Conservation (phyloP, 495 filamentous ascomycete genomes). For the Lasiosphaeriaceae sp. region DNA sequence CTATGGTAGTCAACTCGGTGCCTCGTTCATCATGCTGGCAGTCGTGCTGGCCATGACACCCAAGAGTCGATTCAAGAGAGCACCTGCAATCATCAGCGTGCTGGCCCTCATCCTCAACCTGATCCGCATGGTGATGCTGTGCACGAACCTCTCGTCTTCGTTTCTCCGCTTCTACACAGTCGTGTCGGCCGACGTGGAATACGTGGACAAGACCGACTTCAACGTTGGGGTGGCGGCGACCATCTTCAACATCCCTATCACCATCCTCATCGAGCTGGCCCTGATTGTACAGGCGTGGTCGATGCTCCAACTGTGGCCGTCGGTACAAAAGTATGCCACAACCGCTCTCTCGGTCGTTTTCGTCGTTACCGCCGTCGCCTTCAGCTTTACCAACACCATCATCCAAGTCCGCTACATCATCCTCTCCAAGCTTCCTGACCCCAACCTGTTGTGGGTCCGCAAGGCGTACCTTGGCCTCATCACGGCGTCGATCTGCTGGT, state of each 20-base stretch:
- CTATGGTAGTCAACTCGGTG: constrained; percentile 70
- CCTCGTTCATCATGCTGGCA: constrained; percentile 62
- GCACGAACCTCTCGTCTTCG: constrained; percentile 54
- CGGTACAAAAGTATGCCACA: constrained; percentile 37
- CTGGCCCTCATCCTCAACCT: constrained; percentile 47
- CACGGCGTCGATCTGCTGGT: constrained; percentile 68
- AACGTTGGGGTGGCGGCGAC: constrained; percentile 49
- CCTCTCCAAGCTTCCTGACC: not conserved
- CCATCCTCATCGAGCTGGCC: constrained; percentile 59
- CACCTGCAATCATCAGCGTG: constrained; percentile 23
- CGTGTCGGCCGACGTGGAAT: constrained; percentile 53
- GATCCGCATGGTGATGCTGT: constrained; percentile 55
- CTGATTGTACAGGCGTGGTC: constrained; percentile 71
- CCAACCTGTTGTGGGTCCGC: constrained; percentile 42
- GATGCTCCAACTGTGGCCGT: constrained; percentile 49
- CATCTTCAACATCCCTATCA: constrained; percentile 54
- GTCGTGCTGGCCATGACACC: constrained; percentile 49
- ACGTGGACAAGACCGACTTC: constrained; percentile 44
- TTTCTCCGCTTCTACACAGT: constrained; percentile 58
- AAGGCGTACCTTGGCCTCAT: constrained; percentile 51
- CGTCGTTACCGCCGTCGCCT: constrained; percentile 53
- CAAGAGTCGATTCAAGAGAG: constrained; percentile 13
- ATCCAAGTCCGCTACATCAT: constrained; percentile 53
- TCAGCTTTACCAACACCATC: constrained; percentile 57
- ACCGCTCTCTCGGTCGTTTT: constrained; percentile 48